phyloP scores from a whole-genome alignment of 352 stramenopile genomes.

The Globisporangium spiculum region DNA sequence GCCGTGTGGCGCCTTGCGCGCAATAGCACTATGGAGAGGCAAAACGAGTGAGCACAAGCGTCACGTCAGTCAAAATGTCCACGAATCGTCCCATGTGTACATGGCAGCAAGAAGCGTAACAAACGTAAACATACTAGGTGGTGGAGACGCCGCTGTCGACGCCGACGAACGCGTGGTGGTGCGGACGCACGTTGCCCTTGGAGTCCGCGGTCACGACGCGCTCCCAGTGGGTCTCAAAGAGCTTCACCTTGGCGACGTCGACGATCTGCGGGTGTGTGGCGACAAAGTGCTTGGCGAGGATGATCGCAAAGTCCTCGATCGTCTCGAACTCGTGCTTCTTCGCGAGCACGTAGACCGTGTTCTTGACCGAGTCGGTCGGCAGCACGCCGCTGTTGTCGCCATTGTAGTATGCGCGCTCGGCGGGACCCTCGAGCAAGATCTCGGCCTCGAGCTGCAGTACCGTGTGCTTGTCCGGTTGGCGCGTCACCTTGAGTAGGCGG shows the following conservation, averaged over 20 bases:
- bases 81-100: background rate
- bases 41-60: background rate
- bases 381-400: constrained; percentile 85
- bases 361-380: constrained; percentile 90
- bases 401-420: constrained; percentile 74
- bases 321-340: constrained; percentile 87
- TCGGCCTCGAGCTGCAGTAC: constrained; percentile 82
- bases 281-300: constrained; percentile 88
- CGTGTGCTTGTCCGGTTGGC: constrained; percentile 67
- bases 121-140: constrained; percentile 44
- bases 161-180: constrained; percentile 78
- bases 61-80: background rate
- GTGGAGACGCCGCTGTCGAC: constrained; percentile 51
- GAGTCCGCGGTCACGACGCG: constrained; percentile 53
- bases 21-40: constrained; percentile 37
- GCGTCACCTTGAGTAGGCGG: constrained; percentile 83
- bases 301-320: constrained; percentile 86
- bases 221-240: constrained; percentile 77
- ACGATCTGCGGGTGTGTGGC: constrained; percentile 71
- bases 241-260: constrained; percentile 69
- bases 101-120: background rate
- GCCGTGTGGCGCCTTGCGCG: constrained; percentile 36
- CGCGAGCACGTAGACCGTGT: constrained; percentile 86
- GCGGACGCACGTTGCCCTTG: constrained; percentile 46
- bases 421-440: constrained; percentile 79